Evolutionary conservation across 352 stramenopile species (phyloP).

Genomic region (Phytophthora pistaciae): DNA sequence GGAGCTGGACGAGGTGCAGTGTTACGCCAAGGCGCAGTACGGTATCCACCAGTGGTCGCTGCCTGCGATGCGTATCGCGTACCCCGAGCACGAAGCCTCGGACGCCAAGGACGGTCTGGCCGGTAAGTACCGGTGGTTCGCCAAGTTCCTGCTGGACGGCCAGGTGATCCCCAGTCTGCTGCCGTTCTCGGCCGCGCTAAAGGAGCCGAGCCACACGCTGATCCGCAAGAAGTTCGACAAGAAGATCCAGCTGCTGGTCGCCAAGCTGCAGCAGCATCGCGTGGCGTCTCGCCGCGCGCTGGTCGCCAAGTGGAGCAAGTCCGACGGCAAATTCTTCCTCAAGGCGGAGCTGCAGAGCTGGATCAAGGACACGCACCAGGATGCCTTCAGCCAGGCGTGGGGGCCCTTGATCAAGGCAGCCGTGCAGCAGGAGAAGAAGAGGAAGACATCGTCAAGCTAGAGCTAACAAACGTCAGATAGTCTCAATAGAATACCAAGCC

Average conservation of each 20-base stretch:
- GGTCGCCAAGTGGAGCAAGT: slow-evolving; percentile 47
- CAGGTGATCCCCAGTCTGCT: slow-evolving; percentile 71
- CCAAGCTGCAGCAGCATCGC: slow-evolving; percentile 56
- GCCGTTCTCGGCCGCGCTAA: slow-evolving; percentile 85
- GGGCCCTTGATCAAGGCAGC: slow-evolving; percentile 35
- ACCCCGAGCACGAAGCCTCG: slow-evolving; percentile 45
- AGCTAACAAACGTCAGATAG: not conserved
- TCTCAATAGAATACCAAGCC: slow-evolving; percentile 2
- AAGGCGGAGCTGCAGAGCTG: slow-evolving; percentile 61
- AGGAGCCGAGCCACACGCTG: slow-evolving; percentile 94
- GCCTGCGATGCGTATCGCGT: slow-evolving; percentile 65
- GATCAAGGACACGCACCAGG: slow-evolving; percentile 67
- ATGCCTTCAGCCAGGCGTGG: slow-evolving; percentile 61
- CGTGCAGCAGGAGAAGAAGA: slow-evolving; percentile 34
- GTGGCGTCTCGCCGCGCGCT: slow-evolving; percentile 58
- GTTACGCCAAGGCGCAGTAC: slow-evolving; percentile 83
- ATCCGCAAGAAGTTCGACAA: slow-evolving; percentile 90
- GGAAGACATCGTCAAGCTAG: slow-evolving; percentile 7
- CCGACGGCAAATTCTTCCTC: slow-evolving; percentile 53
- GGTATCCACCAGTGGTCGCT: slow-evolving; percentile 75
- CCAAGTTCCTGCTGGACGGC: slow-evolving; percentile 84
- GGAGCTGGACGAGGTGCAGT: slow-evolving; percentile 73
- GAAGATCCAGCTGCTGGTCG: slow-evolving; percentile 84
- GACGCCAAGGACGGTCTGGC: slow-evolving; percentile 50
- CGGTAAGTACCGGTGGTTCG: slow-evolving; percentile 83